Conservation (phyloP, 176 grass and related monocot species). For the Saccharum officinarum region DNA sequence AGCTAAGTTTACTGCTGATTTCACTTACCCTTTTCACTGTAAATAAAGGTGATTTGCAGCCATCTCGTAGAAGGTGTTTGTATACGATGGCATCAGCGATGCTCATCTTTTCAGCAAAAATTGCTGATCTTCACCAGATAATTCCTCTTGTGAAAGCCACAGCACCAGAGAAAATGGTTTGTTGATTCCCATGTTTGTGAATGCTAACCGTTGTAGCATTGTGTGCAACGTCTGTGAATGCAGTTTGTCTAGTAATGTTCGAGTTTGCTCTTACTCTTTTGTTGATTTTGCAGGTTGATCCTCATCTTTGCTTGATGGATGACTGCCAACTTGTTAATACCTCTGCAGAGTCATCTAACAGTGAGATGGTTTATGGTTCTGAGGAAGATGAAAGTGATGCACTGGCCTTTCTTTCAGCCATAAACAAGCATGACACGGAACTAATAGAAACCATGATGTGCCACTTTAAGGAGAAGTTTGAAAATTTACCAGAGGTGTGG, state of each 20-base stretch:
- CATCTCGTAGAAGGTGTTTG: slow-evolving; percentile 82
- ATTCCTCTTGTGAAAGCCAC: slow-evolving; percentile 52
- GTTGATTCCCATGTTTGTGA: slow-evolving; percentile 38
- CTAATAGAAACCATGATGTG: slow-evolving; percentile 71
- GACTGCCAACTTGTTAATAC: slow-evolving; percentile 48
- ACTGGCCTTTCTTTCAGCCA: slow-evolving; percentile 61
- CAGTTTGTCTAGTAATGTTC: neutral
- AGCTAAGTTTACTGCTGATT: slow-evolving; percentile 22
- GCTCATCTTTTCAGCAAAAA: slow-evolving; percentile 85
- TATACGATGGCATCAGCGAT: slow-evolving; percentile 83
- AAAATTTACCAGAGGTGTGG: slow-evolving; percentile 64
- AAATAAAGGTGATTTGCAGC: slow-evolving; percentile 74
- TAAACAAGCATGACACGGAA: slow-evolving; percentile 67
- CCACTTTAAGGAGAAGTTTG: slow-evolving; percentile 65
- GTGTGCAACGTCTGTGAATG: slow-evolving; percentile 6
- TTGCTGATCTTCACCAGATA: slow-evolving; percentile 55
- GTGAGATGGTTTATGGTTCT: slow-evolving; percentile 60
- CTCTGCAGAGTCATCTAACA: slow-evolving; percentile 46
- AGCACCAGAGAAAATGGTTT: slow-evolving; percentile 62
- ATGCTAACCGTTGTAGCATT: neutral
- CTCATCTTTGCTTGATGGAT: slow-evolving; percentile 75
- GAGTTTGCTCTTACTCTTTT: slow-evolving; percentile 16
- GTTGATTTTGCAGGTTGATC: slow-evolving; percentile 66
- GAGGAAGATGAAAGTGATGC: slow-evolving; percentile 83
- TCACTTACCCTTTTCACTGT: slow-evolving; percentile 44